Conservation (phyloP, 23 red algal species). For the Cyanidioschyzon merolae region DNA sequence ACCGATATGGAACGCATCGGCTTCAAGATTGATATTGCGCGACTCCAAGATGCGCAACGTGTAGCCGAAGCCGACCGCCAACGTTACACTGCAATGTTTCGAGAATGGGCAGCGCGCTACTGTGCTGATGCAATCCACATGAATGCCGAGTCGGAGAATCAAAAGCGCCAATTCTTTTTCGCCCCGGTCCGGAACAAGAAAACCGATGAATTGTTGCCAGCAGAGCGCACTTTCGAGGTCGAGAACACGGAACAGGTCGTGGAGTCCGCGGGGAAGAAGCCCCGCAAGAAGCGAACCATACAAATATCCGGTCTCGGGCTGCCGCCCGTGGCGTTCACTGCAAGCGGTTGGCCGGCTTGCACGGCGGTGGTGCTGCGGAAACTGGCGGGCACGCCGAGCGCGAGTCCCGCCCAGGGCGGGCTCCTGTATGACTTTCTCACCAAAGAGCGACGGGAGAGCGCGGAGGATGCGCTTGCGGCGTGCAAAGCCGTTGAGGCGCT, state of each 20-base stretch:
- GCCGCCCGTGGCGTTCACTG: slow-evolving; percentile 28
- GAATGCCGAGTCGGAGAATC: slow-evolving; percentile 52
- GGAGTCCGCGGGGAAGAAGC: background rate
- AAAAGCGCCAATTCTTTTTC: slow-evolving; percentile 78
- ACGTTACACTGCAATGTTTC: slow-evolving; percentile 37
- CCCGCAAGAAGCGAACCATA: slow-evolving; percentile 42
- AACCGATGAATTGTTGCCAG: slow-evolving; percentile 15
- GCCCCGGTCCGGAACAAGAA: slow-evolving; percentile 35
- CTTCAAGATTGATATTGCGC: slow-evolving; percentile 57
- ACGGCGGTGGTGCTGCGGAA: slow-evolving; percentile 34
- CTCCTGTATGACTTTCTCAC: slow-evolving; percentile 16
- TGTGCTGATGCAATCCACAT: slow-evolving; percentile 48
- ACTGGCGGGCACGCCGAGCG: slow-evolving; percentile 28
- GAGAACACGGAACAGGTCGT: slow-evolving; percentile 18
- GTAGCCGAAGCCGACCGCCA: slow-evolving; percentile 32
- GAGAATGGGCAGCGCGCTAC: slow-evolving; percentile 33
- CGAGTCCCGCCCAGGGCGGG: slow-evolving; percentile 22
- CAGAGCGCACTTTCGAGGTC: slow-evolving; percentile 33
- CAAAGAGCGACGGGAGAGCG: background rate
- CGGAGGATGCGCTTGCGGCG: slow-evolving; percentile 17
- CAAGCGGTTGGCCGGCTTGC: slow-evolving; percentile 43
- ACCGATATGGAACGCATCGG: slow-evolving; percentile 75
- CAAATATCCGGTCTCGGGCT: slow-evolving; percentile 33
- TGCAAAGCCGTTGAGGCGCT: slow-evolving; percentile 47
- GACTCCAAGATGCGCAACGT: slow-evolving; percentile 26